These are phyloP conservation scores for Cyphellophora europaea DNA, from an alignment of 2,329 filamentous ascomycete genomes.

Conservation along the genomic window DNA sequence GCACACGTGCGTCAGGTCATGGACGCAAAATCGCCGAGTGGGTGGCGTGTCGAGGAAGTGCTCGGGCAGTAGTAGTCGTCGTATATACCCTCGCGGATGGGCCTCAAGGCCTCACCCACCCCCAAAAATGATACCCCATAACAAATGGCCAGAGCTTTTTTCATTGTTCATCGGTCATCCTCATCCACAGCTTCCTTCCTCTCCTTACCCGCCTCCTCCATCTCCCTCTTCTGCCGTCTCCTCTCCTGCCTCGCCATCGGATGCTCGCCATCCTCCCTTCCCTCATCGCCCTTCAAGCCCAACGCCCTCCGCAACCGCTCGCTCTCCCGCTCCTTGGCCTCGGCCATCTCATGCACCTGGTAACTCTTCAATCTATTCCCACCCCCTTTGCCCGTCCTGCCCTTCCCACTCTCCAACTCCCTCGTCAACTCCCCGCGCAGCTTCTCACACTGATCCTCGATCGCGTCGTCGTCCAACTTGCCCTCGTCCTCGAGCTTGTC, in stretches of 20 bases:
- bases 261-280: slow-evolving; percentile 24
- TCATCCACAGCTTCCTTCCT: not conserved
- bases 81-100: no score
- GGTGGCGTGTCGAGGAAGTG: slow-evolving; percentile 18
- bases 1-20: slow-evolving; percentile 75
- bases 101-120: no score
- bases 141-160: not conserved
- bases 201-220: not conserved
- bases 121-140: no score
- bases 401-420: slow-evolving; percentile 37
- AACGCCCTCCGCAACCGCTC: slow-evolving; percentile 78
- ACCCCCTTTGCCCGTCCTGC: slow-evolving; percentile 24
- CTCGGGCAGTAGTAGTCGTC: slow-evolving; percentile 2
- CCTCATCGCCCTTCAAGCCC: slow-evolving; percentile 65
- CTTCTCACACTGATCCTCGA: slow-evolving; percentile 64
- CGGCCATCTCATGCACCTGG: slow-evolving; percentile 91
- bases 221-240: slow-evolving; percentile 27
- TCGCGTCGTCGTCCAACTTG: slow-evolving; percentile 69
- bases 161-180: not conserved
- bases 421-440: slow-evolving; percentile 55
- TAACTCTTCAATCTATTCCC: slow-evolving; percentile 63
- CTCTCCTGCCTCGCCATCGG: slow-evolving; percentile 37
- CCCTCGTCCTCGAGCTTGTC: slow-evolving; percentile 84
- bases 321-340: slow-evolving; percentile 93
- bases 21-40: slow-evolving; percentile 59